Conservation (phyloP, 106 monocot genomes). For the Vanilla planifolia region DNA sequence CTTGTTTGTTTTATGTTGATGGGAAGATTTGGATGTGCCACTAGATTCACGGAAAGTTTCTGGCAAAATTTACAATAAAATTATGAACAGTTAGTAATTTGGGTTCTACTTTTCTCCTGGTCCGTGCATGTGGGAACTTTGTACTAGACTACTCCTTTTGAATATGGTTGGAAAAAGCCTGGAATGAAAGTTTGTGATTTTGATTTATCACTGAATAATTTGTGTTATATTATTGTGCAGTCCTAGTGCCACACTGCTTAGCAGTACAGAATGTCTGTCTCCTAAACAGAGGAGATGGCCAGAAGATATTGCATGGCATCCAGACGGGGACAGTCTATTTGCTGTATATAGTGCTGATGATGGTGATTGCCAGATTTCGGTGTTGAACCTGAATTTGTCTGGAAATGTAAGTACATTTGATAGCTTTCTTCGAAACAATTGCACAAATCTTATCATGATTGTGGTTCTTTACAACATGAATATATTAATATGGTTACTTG, state of each 20-base stretch:
- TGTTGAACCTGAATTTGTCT: conserved; percentile 39
- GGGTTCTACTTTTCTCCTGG: too few relatives aligned
- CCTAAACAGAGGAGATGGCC: conserved; percentile 83
- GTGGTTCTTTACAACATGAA: neutral
- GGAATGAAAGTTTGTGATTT: too few relatives aligned
- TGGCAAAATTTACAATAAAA: too few relatives aligned
- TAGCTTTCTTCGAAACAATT: too few relatives aligned
- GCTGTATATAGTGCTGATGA: conserved; percentile 58
- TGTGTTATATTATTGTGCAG: conserved; percentile 27
- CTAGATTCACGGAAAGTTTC: too few relatives aligned
- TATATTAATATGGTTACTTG: too few relatives aligned
- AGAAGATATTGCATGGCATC: conserved; percentile 87
- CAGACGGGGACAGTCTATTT: conserved; percentile 61
- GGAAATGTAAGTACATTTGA: conserved; percentile 33
- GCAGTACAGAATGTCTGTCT: conserved; percentile 56
- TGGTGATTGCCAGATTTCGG: conserved; percentile 59
- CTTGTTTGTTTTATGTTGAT: too few relatives aligned
- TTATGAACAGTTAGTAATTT: too few relatives aligned
- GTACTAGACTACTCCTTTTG: too few relatives aligned
- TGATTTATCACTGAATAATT: neutral
- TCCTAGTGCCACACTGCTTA: conserved; percentile 36
- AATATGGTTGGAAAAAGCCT: too few relatives aligned
- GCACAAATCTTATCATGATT: neutral
- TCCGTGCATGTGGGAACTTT: too few relatives aligned
- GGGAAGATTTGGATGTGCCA: too few relatives aligned